These are phyloP conservation scores for Leucocoprinus birnbaumii DNA, from an alignment of 768 basidiomycete genomes.

Conservation along the genomic window DNA sequence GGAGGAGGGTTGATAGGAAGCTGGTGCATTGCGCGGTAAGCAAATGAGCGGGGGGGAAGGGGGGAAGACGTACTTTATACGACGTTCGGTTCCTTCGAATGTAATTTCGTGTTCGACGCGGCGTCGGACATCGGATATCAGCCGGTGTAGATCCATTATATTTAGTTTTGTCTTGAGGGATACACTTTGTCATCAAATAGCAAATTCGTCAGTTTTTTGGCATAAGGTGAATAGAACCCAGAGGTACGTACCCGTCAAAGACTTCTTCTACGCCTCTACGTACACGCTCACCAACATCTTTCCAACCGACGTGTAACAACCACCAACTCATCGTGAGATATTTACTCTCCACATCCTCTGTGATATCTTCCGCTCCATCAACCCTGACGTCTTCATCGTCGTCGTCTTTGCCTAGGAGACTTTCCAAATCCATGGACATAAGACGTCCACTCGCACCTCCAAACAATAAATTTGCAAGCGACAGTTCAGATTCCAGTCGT, in stretches of 20 bases:
- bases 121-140: constrained; percentile 71
- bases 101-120: constrained; percentile 73
- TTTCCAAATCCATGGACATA: constrained; percentile 18
- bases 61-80: constrained; percentile 44
- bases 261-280: constrained; percentile 38
- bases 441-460: constrained; percentile 22
- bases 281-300: constrained; percentile 19
- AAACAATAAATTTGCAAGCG: constrained; percentile 34
- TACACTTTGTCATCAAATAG: constrained; percentile 49
- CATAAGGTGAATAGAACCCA: constrained; percentile 4
- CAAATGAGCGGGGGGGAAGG: not conserved
- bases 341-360: constrained; percentile 61
- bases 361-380: constrained; percentile 29
- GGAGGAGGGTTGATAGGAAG: constrained; percentile 73
- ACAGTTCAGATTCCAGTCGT: constrained; percentile 36
- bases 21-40: constrained; percentile 29
- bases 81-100: constrained; percentile 55
- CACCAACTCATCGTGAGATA: constrained; percentile 19
- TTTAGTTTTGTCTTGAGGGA: constrained; percentile 78
- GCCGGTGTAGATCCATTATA: constrained; percentile 60
- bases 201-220: not conserved
- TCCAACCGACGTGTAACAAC: constrained; percentile 19
- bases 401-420: constrained; percentile 18
- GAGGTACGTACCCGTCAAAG: constrained; percentile 67
- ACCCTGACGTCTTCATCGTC: not conserved